Evolutionary conservation across 257 asterid genomes (phyloP), one percentile per base, ranked within the genome.

Genomic region (Asclepias syriaca): DNA sequence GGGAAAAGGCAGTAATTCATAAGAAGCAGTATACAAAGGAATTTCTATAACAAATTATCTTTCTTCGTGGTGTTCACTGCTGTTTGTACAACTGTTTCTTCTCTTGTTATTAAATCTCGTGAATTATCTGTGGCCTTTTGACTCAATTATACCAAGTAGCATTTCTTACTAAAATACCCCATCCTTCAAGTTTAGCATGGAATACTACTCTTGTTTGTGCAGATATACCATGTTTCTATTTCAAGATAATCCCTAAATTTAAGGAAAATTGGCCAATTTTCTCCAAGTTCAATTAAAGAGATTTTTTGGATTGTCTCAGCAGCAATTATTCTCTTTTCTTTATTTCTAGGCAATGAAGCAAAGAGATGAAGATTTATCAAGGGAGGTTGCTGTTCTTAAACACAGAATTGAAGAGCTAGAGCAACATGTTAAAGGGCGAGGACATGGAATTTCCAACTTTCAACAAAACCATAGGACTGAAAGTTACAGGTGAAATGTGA

Each of bases 301-400:
- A 55, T 39, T 39, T 24, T 18, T 46, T 55, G 67, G 8, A 21
- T 40, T 68, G 65, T 21, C 49, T 56, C 51, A 5, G n/a, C 8
- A 46, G 58, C 8, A 67, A 22, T 74, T 40, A 58, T 74, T 51
- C 24, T 48, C 32, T 60, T 54, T 2, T 61, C 24, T 77, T 61
- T 29, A 56, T 22, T 57, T 73, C 61, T 72, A 89, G 97, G 82
- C 55, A 48, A 29, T 89, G 86, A 86, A 71, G 76, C 83, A 79
- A 78, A 82, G 83, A 37, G 93, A 89, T 74, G 91, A 89, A 34
- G 89, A 89, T 68, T 70, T 89, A 71, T 79, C 77, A 9, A 78
- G 56, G 75, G 97, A 89, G 75, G 68, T 89, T 24, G 91, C 87
- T 75, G 72, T 80, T 73, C 95, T 91, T 6, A 84, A 83, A 81